Evolutionary conservation across 2,329 filamentous ascomycete species (phyloP).

Genomic region (Penicillium expansum): DNA sequence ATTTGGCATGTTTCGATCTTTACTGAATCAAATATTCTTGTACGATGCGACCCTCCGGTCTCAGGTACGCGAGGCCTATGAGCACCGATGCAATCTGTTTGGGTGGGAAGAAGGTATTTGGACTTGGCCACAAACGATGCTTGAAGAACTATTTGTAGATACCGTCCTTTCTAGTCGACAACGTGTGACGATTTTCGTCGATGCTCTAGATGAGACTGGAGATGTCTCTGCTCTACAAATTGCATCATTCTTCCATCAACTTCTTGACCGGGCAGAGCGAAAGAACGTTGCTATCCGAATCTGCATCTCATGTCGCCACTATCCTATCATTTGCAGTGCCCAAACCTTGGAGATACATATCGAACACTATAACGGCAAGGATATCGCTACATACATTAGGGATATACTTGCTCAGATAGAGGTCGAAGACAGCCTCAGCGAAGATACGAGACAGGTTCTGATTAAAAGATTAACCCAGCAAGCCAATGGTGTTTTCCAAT

Average conservation of each 20-base stretch:
- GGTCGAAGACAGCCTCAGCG: no score
- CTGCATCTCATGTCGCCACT: constrained; percentile 20
- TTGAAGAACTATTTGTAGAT: constrained; percentile 10
- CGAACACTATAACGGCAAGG: constrained; percentile 9
- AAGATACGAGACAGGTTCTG: no score
- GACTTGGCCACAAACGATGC: constrained; percentile 1
- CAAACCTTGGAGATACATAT: constrained; percentile 4
- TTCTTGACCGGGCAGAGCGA: background rate
- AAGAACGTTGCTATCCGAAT: background rate
- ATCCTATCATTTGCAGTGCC: constrained; percentile 9
- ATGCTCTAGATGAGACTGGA: constrained; percentile 14
- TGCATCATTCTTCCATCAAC: constrained; percentile 4
- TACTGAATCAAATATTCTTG: constrained; percentile 16
- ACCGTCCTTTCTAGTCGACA: no score
- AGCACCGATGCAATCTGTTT: constrained; percentile 2
- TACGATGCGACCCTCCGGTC: constrained; percentile 2
- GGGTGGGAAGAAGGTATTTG: background rate
- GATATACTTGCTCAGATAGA: background rate
- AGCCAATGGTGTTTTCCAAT: no score
- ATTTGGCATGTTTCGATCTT: constrained; percentile 17
- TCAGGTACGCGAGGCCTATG: constrained; percentile 1
- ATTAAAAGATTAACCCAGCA: no score
- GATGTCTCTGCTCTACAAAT: constrained; percentile 5
- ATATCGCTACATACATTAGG: constrained; percentile 2
- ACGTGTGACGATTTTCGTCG: constrained; percentile 8